Conservation (phyloP, 306 rosid species). For the Malus asiatica region DNA sequence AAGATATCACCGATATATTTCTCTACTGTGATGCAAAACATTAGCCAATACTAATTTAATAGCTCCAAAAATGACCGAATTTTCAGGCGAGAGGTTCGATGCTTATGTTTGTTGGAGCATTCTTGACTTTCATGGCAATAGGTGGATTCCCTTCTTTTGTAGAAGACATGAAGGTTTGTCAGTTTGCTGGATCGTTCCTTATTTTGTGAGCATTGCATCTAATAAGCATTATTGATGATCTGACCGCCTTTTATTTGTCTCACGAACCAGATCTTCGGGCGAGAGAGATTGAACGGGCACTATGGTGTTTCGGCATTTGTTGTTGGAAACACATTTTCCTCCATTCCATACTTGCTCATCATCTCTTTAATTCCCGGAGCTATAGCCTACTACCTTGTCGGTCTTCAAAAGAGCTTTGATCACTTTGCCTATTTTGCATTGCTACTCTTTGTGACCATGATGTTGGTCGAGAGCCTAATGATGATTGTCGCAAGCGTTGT, state of each 20-base stretch:
- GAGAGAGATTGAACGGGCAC: constrained; percentile 62
- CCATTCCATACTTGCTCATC: constrained; percentile 41
- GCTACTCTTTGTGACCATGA: constrained; percentile 31
- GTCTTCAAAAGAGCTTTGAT: constrained; percentile 31
- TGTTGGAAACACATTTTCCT: constrained; percentile 39
- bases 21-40: not conserved
- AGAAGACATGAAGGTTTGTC: constrained; percentile 63
- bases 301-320: constrained; percentile 43
- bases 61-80: not conserved
- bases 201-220: not conserved
- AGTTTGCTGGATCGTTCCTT: not conserved
- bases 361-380: constrained; percentile 46
- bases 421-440: constrained; percentile 36
- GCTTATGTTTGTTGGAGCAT: constrained; percentile 50
- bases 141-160: constrained; percentile 76
- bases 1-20: not conserved
- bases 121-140: constrained; percentile 63
- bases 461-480: constrained; percentile 63
- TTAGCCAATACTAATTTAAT: not conserved
- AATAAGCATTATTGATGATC: not conserved
- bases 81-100: constrained; percentile 60
- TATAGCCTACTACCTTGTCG: constrained; percentile 42
- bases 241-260: not conserved
- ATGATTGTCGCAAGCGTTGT: constrained; percentile 52
- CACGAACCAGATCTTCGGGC: constrained; percentile 31